Conservation (phyloP, 305 asterid species). For the Fraxinus dipetala region DNA sequence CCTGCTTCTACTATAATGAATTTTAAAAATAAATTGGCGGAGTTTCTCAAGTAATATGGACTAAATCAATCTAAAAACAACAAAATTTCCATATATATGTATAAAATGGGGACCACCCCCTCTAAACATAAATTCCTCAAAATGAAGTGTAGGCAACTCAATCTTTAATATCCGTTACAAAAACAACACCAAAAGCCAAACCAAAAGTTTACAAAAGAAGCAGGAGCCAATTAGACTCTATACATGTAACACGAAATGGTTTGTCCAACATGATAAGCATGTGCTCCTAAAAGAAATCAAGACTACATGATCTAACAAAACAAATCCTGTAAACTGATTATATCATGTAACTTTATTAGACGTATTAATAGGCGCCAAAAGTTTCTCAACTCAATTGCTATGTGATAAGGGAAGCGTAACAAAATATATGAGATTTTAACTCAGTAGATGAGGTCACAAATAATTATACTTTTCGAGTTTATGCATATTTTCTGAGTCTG, state of each 20-base stretch:
- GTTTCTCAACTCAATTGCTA: neutral
- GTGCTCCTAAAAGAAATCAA: neutral
- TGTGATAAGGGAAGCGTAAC: neutral
- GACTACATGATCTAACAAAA: neutral
- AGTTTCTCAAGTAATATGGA: too few species aligned
- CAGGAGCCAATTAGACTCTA: too few species aligned
- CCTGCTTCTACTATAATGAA: neutral
- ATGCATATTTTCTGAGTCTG: neutral
- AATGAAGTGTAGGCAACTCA: too few species aligned
- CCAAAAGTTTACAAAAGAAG: too few species aligned
- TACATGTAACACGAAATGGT: neutral
- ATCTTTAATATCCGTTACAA: too few species aligned
- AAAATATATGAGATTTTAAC: neutral
- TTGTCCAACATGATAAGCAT: neutral
- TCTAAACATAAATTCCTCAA: too few species aligned
- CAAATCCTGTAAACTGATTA: neutral
- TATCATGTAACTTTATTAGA: neutral
- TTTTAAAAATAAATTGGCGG: too few species aligned
- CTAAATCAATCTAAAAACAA: too few species aligned
- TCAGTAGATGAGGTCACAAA: neutral
- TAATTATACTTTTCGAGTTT: neutral
- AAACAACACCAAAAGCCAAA: too few species aligned
- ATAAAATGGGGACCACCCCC: too few species aligned
- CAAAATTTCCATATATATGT: too few species aligned
- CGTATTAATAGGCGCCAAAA: neutral